Base-by-base conservation (phyloP, 352 stramenopile genomes). In the Pythium sp. region DNA sequence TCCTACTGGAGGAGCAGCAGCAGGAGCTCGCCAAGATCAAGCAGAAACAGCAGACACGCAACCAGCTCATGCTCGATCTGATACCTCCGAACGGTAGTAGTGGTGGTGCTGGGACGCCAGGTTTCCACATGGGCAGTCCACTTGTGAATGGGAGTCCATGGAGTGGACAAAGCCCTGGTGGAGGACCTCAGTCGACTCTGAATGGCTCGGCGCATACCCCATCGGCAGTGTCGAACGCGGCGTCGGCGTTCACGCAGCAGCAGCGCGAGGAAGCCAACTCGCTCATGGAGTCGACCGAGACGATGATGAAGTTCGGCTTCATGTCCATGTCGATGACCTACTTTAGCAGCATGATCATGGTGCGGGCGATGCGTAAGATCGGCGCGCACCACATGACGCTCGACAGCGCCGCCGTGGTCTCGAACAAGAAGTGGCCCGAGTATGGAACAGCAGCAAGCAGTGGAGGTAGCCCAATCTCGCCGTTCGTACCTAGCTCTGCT, bases 251-350 rank as follows among this genome's bases (percentile, higher is more conserved):
- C 56, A 86, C 82, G 36, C 70, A 80, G 36, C 79, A 97, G 63
- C 91, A 98, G 75, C 91, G 92, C 34, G 82, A 97, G 51, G 89
- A 98, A 66, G 89, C 88, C 5, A 86, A 89, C 30, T 80, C 86
- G 20, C 84, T 98, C 30, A 98, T 98, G 88, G 89, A 98, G 72
- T 98, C 90, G 24, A 98, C 96, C 18, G 96, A 99, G 83, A 98
- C 93, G 22, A 95, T 99, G 81, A 98, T 99, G 96, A 99, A 99
- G 79, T 99, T 99, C 72, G 96, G 96, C 36, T 99, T 99, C 78
- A 98, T 98, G 94, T 97, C 86, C 72, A 99, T 98, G 94, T 97
- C 84, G 56, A 97, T 99, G 87, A 98, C 96, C 11, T 99, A 98
- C 79, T 99, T 99, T 66, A 98, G 90, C 71, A 97, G 89, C 62